Evolutionary conservation across 2,329 filamentous ascomycete species (phyloP).

Genomic region (Plenodomus tracheiphilus): DNA sequence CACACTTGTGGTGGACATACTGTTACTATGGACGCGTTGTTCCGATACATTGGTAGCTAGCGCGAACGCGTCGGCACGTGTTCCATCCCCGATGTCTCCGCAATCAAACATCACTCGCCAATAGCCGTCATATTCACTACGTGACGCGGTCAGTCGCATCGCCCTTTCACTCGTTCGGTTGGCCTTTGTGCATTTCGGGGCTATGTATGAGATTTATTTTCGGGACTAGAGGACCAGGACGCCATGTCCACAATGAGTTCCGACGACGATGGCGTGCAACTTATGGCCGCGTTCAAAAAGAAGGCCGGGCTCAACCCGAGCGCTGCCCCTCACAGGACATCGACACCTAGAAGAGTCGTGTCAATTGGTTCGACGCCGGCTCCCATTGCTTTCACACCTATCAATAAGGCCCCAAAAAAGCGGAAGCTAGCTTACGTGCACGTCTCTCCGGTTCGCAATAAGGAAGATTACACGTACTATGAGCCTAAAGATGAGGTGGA

Average conservation of each 20-base stretch:
- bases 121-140: no score
- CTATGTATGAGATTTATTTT: no score
- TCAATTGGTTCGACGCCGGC: conserved; percentile 2
- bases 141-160: no score
- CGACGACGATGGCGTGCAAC: conserved; percentile 24
- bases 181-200: no score
- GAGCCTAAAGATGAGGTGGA: conserved; percentile 41
- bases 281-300: conserved; percentile 36
- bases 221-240: no score
- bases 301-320: conserved; percentile 3
- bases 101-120: no score
- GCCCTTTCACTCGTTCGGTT: no score
- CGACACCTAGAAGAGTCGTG: conserved; percentile 7
- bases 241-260: conserved; percentile 24
- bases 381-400: background rate
- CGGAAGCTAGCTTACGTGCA: conserved; percentile 30
- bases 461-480: conserved; percentile 40
- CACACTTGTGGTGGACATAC: no score
- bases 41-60: no score
- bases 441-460: conserved; percentile 27
- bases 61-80: no score
- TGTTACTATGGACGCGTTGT: no score
- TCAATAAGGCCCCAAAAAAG: background rate
- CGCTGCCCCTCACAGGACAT: background rate
- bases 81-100: no score